Conservation (phyloP, 2,329 filamentous ascomycete genomes). For the Botrytis paeoniae region DNA sequence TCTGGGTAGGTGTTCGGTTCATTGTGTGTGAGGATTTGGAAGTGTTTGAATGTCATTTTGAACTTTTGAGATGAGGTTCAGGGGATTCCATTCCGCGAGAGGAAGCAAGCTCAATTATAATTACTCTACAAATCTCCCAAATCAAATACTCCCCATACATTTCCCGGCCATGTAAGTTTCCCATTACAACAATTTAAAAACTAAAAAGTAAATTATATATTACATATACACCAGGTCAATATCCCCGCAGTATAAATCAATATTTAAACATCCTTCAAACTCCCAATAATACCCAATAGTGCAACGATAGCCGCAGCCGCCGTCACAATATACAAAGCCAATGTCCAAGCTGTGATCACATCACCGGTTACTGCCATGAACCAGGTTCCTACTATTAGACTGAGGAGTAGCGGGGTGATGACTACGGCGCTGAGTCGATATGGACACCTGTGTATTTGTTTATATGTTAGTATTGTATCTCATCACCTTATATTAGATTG, state of each 20-base stretch:
- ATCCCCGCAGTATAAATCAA: not conserved
- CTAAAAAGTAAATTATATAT: not conserved
- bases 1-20: not conserved
- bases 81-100: not conserved
- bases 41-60: not conserved
- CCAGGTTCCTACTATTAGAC: conserved; percentile 27
- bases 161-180: not conserved
- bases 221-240: not conserved
- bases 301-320: conserved; percentile 32
- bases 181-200: not conserved
- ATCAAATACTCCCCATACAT: not conserved
- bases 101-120: not conserved
- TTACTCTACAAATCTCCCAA: not conserved
- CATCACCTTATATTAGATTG: not conserved
- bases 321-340: conserved; percentile 31
- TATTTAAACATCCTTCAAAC: conserved; percentile 31
- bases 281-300: conserved; percentile 31
- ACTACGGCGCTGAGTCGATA: conserved; percentile 29
- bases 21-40: not conserved
- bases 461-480: conserved; percentile 21
- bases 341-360: conserved; percentile 31
- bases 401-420: conserved; percentile 24
- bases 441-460: conserved; percentile 26
- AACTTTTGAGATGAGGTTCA: not conserved
- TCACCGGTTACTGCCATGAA: conserved; percentile 28